phyloP scores from a whole-genome alignment of 306 rosid species.

The Potentilla sterilis region DNA sequence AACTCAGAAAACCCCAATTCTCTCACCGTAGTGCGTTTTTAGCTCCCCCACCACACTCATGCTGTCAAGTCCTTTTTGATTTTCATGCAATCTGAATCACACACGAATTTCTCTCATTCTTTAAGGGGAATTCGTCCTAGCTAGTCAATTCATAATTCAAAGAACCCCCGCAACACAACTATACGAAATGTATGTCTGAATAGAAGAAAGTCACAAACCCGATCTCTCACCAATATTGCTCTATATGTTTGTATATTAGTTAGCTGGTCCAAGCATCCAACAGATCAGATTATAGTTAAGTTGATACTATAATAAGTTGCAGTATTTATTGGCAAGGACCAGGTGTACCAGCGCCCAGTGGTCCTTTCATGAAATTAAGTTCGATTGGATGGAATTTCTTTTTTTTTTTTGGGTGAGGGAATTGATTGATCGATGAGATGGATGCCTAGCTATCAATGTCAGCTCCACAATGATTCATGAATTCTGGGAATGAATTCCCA shows the following conservation, averaged over 20 bases:
- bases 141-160: too few species aligned
- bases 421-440: neutral
- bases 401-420: neutral
- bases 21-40: too few species aligned
- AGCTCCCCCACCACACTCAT: too few species aligned
- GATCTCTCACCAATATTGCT: neutral
- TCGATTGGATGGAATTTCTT: neutral
- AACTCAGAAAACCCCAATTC: too few species aligned
- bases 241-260: neutral
- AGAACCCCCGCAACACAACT: neutral
- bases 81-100: too few species aligned
- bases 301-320: neutral
- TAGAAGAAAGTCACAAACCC: neutral
- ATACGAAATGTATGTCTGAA: neutral
- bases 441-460: neutral
- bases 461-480: neutral
- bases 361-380: neutral
- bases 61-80: too few species aligned
- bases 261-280: neutral
- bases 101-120: too few species aligned
- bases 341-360: neutral
- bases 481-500: neutral
- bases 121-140: too few species aligned
- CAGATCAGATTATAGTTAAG: neutral
- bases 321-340: neutral